Evolutionary conservation across 2,329 filamentous ascomycete genomes (phyloP).

Genomic region (Drechslerella coelobrocha): DNA sequence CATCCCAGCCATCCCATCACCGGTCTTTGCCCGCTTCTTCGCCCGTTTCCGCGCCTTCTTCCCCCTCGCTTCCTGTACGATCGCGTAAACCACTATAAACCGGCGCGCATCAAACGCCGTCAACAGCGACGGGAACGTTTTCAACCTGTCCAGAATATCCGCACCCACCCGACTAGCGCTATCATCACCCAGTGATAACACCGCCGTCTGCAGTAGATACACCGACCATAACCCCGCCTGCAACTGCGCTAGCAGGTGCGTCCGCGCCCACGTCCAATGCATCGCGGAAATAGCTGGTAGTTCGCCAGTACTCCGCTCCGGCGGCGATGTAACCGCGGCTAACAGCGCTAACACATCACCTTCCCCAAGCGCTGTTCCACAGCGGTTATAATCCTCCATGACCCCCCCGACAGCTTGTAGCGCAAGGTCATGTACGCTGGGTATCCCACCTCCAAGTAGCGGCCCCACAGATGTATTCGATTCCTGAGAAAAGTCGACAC

Average conservation of each 20-base stretch:
- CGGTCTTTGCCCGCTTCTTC: conserved; percentile 17
- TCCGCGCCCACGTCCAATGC: conserved; percentile 30
- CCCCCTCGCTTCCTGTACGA: conserved; percentile 1
- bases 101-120: not conserved
- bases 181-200: not conserved
- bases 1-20: conserved; percentile 3
- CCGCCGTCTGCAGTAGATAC: conserved; percentile 15
- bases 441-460: too few relatives aligned
- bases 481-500: conserved; percentile 1
- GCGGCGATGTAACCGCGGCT: conserved; percentile 12
- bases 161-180: too few relatives aligned
- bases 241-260: conserved; percentile 24
- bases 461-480: too few relatives aligned
- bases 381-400: conserved; percentile 1
- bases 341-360: conserved; percentile 19
- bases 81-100: conserved; percentile 29
- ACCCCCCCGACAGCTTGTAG: conserved; percentile 3
- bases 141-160: not conserved
- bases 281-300: not conserved
- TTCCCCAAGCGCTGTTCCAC: not conserved
- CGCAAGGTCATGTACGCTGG: not conserved
- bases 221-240: conserved; percentile 24
- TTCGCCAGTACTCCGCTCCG: too few relatives aligned
- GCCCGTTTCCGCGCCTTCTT: conserved; percentile 22
- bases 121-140: not conserved